These are phyloP conservation scores for Pseudogymnoascus sp. DNA, from an alignment of 2,329 filamentous ascomycete species.

Conservation along the genomic window DNA sequence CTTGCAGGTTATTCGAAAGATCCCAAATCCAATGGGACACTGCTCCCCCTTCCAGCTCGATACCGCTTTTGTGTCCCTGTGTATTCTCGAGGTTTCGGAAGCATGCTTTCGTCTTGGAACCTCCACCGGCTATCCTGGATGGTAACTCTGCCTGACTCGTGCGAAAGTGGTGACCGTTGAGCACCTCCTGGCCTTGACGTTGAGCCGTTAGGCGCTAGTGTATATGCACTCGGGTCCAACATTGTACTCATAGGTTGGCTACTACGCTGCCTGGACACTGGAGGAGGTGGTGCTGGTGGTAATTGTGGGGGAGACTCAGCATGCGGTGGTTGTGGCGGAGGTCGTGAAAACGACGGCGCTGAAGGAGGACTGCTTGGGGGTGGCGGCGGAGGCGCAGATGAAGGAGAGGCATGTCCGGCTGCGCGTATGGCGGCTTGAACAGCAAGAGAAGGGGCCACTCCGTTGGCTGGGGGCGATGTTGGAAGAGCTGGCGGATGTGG, in stretches of 20 bases:
- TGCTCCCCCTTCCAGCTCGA: conserved; percentile 84
- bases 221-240: conserved; percentile 70
- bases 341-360: conserved; percentile 32
- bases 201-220: conserved; percentile 54
- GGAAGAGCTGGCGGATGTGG: conserved; percentile 30
- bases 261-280: conserved; percentile 27
- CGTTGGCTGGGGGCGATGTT: conserved; percentile 27
- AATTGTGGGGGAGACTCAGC: conserved; percentile 27
- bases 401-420: conserved; percentile 34
- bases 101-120: conserved; percentile 71
- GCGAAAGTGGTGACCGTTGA: conserved; percentile 18
- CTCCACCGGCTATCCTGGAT: conserved; percentile 78
- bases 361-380: conserved; percentile 37
- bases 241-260: conserved; percentile 48
- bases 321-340: conserved; percentile 29
- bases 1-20: conserved; percentile 28
- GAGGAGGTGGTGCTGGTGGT: conserved; percentile 36
- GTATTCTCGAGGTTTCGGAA: conserved; percentile 82
- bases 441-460: conserved; percentile 31
- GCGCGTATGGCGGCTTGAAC: conserved; percentile 38
- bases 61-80: conserved; percentile 68
- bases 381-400: conserved; percentile 31
- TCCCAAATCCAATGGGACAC: conserved; percentile 79
- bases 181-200: conserved; percentile 10
- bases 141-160: conserved; percentile 37